These are phyloP conservation scores for Chalciporus sp. DNA, from an alignment of 1,284 basidiomycete species.

Conservation along the genomic window DNA sequence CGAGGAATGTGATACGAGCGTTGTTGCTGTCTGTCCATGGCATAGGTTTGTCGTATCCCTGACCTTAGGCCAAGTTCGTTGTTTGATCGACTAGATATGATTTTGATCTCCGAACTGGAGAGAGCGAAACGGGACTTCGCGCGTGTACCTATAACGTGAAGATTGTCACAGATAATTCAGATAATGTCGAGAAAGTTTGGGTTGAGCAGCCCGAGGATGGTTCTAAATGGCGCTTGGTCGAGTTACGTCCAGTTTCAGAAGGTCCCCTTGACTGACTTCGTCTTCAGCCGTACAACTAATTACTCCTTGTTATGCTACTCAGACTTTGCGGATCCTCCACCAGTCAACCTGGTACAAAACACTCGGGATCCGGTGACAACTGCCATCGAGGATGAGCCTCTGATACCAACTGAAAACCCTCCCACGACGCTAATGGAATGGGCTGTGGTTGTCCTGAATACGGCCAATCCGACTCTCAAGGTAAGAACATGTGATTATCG, in stretches of 20 bases:
- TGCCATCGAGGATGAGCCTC: constrained; percentile 6
- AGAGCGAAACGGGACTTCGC: constrained; percentile 75
- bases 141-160: constrained; percentile 80
- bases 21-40: constrained; percentile 81
- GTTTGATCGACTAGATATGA: constrained; percentile 57
- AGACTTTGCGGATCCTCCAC: constrained; percentile 77
- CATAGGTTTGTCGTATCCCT: constrained; percentile 56
- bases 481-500: constrained; percentile 32
- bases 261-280: constrained; percentile 41
- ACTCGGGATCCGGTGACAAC: constrained; percentile 26
- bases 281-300: not conserved
- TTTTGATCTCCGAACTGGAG: constrained; percentile 69
- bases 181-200: constrained; percentile 57
- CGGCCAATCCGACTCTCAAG: constrained; percentile 69
- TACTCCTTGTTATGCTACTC: constrained; percentile 2
- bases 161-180: constrained; percentile 43
- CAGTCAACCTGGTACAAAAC: constrained; percentile 27
- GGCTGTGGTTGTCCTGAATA: constrained; percentile 77
- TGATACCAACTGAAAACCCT: constrained; percentile 50
- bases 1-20: constrained; percentile 63
- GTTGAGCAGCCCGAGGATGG: constrained; percentile 46
- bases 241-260: constrained; percentile 82
- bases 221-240: constrained; percentile 67
- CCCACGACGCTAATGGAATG: constrained; percentile 73
- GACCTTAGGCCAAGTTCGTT: constrained; percentile 13